Evolutionary conservation across 148 eudicot species (phyloP).

Genomic region (Rhododendron simsii): DNA sequence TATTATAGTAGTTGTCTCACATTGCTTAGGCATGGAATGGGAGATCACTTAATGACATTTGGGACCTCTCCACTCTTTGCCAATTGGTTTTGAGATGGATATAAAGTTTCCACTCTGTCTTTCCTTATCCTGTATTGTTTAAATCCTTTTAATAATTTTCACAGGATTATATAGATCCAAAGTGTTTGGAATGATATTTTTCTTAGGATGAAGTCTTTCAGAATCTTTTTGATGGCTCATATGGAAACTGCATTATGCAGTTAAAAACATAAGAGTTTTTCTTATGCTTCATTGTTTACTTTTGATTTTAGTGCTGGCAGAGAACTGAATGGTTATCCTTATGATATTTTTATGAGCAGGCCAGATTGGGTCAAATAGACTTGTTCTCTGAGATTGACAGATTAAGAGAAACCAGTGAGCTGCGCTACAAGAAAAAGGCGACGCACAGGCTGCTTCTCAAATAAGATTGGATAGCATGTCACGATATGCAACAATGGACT

Average conservation of each 20-base stretch:
- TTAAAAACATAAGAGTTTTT: not conserved
- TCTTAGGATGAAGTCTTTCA: not conserved
- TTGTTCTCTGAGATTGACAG: constrained; percentile 64
- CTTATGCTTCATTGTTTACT: not conserved
- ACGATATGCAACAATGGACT: constrained; percentile 75
- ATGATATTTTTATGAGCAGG: constrained; percentile 28
- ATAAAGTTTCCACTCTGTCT: no score
- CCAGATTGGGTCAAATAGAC: constrained; percentile 72
- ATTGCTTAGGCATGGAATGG: no score
- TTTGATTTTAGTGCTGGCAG: not conserved
- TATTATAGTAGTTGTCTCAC: no score
- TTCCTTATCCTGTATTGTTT: no score
- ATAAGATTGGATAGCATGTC: constrained; percentile 78
- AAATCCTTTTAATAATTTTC: no score
- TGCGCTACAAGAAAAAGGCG: constrained; percentile 76
- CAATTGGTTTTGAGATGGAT: no score
- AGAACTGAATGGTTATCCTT: not conserved
- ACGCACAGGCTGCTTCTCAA: constrained; percentile 62
- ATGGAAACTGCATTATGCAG: not conserved
- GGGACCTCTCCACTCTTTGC: no score
- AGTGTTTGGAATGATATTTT: not conserved
- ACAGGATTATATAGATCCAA: not conserved
- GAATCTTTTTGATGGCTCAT: not conserved
- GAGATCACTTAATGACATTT: no score
- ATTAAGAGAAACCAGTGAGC: constrained; percentile 72